phyloP scores from a whole-genome alignment of 345 rosid genomes.

The Rhizophora mangle region DNA sequence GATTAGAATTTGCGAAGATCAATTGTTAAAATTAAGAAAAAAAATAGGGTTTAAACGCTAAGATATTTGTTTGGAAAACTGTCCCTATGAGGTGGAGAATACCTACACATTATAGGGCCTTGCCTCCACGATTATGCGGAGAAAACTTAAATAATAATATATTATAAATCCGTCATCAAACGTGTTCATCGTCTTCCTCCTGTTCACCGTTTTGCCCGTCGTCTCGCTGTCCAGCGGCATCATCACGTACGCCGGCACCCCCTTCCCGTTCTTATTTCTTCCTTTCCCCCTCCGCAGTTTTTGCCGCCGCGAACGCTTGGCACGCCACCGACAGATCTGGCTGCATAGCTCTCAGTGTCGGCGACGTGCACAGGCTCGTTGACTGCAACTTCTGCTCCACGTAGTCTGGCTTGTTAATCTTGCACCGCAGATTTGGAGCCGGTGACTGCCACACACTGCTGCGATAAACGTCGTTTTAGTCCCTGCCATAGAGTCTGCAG shows the following conservation, averaged over 20 bases:
- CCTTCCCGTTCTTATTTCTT: constrained; percentile 31
- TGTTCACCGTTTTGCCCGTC: constrained; percentile 57
- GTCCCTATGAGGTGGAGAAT: too few relatives aligned
- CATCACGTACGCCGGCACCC: constrained; percentile 95
- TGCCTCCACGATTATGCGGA: too few relatives aligned
- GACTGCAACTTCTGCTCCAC: constrained; percentile 44
- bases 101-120: too few relatives aligned
- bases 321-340: constrained; percentile 71
- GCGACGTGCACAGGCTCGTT: constrained; percentile 59
- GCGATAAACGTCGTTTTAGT: constrained; percentile 44
- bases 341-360: constrained; percentile 37
- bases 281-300: constrained; percentile 46
- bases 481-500: constrained; percentile 36
- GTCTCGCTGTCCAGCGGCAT: constrained; percentile 98
- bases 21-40: too few relatives aligned
- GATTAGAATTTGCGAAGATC: too few relatives aligned
- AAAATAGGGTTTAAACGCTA: too few relatives aligned
- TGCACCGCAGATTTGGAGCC: constrained; percentile 31
- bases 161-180: too few relatives aligned
- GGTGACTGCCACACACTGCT: constrained; percentile 51
- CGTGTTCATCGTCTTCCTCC: constrained; percentile 74
- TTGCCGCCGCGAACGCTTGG: constrained; percentile 47
- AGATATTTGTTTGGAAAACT: too few relatives aligned
- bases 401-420: constrained; percentile 24
- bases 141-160: too few relatives aligned